phyloP scores from a whole-genome alignment of 225 moss, liverwort and hornwort species.

The Rhytidiadelphus loreus region DNA sequence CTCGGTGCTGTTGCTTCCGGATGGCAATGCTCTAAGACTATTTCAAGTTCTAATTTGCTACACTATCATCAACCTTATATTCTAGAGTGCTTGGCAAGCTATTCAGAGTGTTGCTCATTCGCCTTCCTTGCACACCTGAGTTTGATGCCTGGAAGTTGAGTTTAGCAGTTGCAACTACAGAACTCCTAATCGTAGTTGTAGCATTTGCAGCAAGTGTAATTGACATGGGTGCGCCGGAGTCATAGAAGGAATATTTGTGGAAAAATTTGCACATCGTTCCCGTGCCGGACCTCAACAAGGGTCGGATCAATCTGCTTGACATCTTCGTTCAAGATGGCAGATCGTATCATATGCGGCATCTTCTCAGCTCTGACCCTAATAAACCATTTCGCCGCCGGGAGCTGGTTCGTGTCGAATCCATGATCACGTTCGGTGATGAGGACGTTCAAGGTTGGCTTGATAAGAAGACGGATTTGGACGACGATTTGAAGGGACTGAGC shows the following conservation, averaged over 20 bases:
- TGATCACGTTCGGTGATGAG: not conserved
- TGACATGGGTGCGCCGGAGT: not conserved
- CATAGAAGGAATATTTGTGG: slow-evolving; percentile 1
- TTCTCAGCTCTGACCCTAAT: not conserved
- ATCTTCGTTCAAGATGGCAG: slow-evolving; percentile 3
- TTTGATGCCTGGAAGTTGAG: not conserved
- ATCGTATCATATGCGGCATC: not conserved
- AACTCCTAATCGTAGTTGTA: not conserved
- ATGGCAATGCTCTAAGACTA: not conserved
- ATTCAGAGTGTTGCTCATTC: not conserved
- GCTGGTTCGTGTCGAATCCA: not conserved
- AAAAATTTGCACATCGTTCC: not conserved
- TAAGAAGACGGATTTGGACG: not conserved
- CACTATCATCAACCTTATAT: not conserved
- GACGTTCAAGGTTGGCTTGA: not conserved
- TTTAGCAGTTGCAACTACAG: not conserved
- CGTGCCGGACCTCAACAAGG: not conserved
- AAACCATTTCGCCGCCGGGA: not conserved
- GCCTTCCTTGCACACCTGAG: not conserved
- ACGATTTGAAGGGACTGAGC: not conserved
- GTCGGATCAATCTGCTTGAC: slow-evolving; percentile 1
- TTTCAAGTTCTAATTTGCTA: no score
- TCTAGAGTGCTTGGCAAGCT: not conserved
- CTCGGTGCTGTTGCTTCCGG: not conserved
- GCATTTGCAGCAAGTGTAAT: not conserved